These are phyloP conservation scores for Hypoxylon sp. DNA, from an alignment of 2,329 filamentous ascomycete genomes.

Conservation along the genomic window DNA sequence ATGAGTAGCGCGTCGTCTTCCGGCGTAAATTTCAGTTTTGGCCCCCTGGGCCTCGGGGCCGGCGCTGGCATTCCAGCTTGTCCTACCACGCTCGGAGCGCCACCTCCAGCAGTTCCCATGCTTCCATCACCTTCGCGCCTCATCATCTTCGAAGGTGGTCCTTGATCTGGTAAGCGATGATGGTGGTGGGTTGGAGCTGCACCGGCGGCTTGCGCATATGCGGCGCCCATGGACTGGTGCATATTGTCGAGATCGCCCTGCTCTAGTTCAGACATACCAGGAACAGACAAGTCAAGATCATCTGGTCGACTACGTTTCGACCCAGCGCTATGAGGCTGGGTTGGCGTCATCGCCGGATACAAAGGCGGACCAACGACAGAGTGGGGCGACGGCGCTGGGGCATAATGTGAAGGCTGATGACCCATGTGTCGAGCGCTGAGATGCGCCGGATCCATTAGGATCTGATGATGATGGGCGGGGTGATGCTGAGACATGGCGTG, in stretches of 20 bases:
- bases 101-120: constrained; percentile 60
- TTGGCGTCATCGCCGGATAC: constrained; percentile 64
- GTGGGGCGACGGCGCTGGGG: constrained; percentile 61
- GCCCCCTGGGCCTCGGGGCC: constrained; percentile 82
- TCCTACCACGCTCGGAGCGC: constrained; percentile 87
- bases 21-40: constrained; percentile 93
- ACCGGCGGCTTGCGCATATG: constrained; percentile 63
- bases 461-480: constrained; percentile 65
- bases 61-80: constrained; percentile 89
- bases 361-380: constrained; percentile 62
- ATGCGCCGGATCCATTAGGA: constrained; percentile 69
- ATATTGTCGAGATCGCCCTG: constrained; percentile 68
- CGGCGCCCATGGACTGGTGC: constrained; percentile 66
- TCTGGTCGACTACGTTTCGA: constrained; percentile 69
- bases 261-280: constrained; percentile 65
- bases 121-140: constrained; percentile 67
- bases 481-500: constrained; percentile 61
- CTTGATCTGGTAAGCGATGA: constrained; percentile 81
- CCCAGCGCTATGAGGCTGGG: constrained; percentile 52
- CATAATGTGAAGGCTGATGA: constrained; percentile 68
- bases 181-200: constrained; percentile 79
- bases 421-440: constrained; percentile 64
- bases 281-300: constrained; percentile 69
- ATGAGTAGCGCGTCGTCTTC: constrained; percentile 91
- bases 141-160: constrained; percentile 76